Evolutionary conservation across 2,329 filamentous ascomycete species (phyloP), one percentile per base, ranked within the genome.

Genomic region (Chaetomium olivaceum): DNA sequence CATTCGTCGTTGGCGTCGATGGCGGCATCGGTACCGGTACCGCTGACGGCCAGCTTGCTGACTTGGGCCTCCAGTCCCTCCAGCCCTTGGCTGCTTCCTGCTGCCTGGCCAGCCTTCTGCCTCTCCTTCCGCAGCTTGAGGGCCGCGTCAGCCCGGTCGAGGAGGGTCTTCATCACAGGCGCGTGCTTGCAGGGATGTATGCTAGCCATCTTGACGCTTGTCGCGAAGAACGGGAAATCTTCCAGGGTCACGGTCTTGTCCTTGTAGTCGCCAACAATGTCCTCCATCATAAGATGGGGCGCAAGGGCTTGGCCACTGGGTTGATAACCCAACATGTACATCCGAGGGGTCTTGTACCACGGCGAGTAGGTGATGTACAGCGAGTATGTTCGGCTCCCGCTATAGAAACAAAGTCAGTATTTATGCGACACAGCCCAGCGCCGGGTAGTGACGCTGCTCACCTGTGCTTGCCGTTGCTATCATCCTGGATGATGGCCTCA

Each of bases 301-400:
- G 74, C 68, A 2, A 78, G 73, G 5, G 76, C 73, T 31, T 93
- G 90, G 31, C 91, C 91, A 65, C 87, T 86, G 29, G 91, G 85
- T 14, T 87, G 82, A 78, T 98, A 98, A 73, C 95, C 95, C 0
- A 93, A 96, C 57, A 99, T 88, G 78, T 97, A 99, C 73, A 98
- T 87, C 39, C 95, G 92, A 0, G 95, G 95, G 4, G 95, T 98
- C 72, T 92, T 91, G 80, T 98, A 99, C 82, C 96, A 97, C 46
- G 93, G 91, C 4, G 93, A 92, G 81, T 99, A 99, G 80, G 93
- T 95, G 75, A 99, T 98, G 84, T 99, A 99, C 71, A 99, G 89
- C 54, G 91, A 97, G 79, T 99, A 99, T n/a, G 92, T 96, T 71
- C 95, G 91, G 60, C 91, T 86, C 62, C 91, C 89, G 64, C 92